Conservation (phyloP, 257 asterid genomes). For the Primulina tabacum region DNA sequence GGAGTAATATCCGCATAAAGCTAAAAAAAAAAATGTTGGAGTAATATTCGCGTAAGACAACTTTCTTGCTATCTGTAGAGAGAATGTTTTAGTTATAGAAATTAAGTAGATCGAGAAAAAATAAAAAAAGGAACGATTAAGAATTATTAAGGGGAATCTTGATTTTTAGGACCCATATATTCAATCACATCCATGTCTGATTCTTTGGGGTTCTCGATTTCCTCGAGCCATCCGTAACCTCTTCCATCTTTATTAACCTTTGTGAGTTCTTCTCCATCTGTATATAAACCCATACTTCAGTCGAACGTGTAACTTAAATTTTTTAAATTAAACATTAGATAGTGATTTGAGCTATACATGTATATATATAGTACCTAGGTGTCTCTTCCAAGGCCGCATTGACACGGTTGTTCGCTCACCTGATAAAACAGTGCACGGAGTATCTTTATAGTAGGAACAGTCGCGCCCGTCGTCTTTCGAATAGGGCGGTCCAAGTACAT, state of each 20-base stretch:
- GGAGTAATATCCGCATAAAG: no score
- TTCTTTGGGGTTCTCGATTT: constrained; percentile 56
- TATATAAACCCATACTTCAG: no score
- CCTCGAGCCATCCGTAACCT: constrained; percentile 55
- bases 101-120: no score
- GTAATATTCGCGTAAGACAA: no score
- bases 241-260: constrained; percentile 21
- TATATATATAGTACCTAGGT: no score
- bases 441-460: constrained; percentile 60
- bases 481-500: constrained; percentile 83
- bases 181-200: constrained; percentile 73
- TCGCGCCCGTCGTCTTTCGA: constrained; percentile 67
- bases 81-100: no score
- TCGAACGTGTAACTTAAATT: no score
- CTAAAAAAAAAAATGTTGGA: no score
- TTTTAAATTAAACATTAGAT: no score
- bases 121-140: neutral
- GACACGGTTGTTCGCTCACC: constrained; percentile 25
- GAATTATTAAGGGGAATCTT: neutral
- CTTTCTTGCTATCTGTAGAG: no score
- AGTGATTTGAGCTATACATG: no score
- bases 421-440: constrained; percentile 22
- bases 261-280: constrained; percentile 15
- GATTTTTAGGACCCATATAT: constrained; percentile 67
- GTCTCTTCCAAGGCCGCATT: no score